Evolutionary conservation across 139 green algal species (phyloP).

Genomic region (Volvox reticuliferus): DNA sequence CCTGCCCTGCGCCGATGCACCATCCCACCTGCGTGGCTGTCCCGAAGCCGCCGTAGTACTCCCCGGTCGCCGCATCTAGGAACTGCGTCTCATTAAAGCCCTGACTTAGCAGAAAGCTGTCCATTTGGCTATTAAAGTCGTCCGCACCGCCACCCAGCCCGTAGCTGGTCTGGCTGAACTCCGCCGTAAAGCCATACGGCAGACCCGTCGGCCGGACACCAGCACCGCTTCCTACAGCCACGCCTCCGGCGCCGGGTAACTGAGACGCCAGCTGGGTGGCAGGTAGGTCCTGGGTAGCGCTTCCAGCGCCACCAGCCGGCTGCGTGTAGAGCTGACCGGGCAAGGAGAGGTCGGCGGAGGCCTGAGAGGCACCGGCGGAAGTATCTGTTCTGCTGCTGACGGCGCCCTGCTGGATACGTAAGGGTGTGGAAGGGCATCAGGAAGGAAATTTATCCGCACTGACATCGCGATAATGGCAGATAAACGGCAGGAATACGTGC

Average conservation of each 20-base stretch:
- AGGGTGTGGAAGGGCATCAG: too few species aligned
- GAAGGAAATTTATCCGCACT: too few species aligned
- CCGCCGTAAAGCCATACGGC: constrained; percentile 41
- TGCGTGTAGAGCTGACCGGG: constrained; percentile 27
- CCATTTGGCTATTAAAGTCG: constrained; percentile 43
- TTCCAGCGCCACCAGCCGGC: neutral
- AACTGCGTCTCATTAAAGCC: constrained; percentile 45
- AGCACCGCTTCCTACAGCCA: neutral
- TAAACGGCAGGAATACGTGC: too few species aligned
- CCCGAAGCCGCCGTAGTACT: constrained; percentile 19
- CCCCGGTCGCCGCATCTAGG: constrained; percentile 45
- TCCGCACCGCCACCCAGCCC: neutral
- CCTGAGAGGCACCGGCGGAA: constrained; percentile 11
- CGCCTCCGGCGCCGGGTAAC: neutral
- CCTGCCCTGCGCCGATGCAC: neutral
- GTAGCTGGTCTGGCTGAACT: constrained; percentile 50
- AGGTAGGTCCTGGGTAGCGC: constrained; percentile 13
- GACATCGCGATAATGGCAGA: too few species aligned
- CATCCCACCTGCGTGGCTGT: constrained; percentile 34
- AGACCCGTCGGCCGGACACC: neutral
- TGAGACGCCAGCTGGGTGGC: constrained; percentile 27
- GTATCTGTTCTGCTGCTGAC: neutral
- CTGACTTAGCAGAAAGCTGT: constrained; percentile 46
- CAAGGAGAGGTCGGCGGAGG: neutral
- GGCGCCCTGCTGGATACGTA: neutral